These are phyloP conservation scores for Cucurbita pepo DNA, from an alignment of 306 rosid species.

Conservation along the genomic window DNA sequence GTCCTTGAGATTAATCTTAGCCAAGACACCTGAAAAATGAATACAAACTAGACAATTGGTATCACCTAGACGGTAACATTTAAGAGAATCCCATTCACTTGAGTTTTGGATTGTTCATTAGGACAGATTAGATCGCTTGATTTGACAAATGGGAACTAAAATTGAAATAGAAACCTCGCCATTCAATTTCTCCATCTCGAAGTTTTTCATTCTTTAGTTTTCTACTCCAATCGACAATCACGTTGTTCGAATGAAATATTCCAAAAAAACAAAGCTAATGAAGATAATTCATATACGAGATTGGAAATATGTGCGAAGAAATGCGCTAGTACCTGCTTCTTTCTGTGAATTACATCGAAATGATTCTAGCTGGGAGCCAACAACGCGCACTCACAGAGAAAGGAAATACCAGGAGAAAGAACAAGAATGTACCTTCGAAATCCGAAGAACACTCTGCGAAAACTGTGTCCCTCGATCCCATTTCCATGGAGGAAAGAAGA, in stretches of 20 bases:
- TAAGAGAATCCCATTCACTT: background rate
- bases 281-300: background rate
- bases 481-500: too few relatives aligned
- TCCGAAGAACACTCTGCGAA: background rate
- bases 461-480: background rate
- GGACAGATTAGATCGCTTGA: too few relatives aligned
- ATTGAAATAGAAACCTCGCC: background rate
- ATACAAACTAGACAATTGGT: too few relatives aligned
- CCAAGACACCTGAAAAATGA: too few relatives aligned
- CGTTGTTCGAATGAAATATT: background rate
- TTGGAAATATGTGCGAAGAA: background rate
- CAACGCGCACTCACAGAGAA: too few relatives aligned
- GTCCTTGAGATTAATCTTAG: constrained; percentile 17
- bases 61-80: too few relatives aligned
- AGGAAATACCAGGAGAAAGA: background rate
- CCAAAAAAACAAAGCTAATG: background rate
- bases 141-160: background rate
- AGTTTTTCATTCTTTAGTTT: background rate
- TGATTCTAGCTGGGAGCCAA: too few relatives aligned
- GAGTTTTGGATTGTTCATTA: background rate
- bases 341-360: background rate
- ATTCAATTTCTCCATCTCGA: background rate
- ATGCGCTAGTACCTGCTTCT: background rate
- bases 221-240: background rate
- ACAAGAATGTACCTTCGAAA: background rate